Conservation (phyloP, 805 yeast species). For the Metschnikowia koreensis region DNA sequence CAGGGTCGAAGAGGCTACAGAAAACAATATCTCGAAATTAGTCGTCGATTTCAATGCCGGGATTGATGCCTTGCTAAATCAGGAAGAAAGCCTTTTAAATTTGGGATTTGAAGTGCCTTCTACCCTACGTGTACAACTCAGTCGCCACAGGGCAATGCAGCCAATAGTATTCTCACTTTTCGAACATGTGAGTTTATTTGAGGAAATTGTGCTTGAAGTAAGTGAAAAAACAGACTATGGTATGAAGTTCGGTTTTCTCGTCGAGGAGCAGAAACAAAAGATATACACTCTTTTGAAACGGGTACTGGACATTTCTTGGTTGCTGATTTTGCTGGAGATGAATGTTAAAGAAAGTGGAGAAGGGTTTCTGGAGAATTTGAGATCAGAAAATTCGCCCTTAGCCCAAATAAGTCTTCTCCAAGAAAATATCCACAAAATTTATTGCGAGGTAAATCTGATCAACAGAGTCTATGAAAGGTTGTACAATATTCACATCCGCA, state of each 20-base stretch:
- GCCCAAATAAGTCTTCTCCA: constrained; percentile 25
- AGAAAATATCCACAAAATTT: constrained; percentile 20
- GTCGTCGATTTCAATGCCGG: constrained; percentile 4
- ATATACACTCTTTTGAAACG: constrained; percentile 26
- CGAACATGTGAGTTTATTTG: constrained; percentile 49
- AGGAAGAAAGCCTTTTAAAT: constrained; percentile 17
- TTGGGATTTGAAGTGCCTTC: constrained; percentile 61
- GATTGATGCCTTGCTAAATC: constrained; percentile 2
- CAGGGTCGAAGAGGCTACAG: background rate
- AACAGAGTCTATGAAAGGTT: constrained; percentile 4
- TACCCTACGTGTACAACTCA: constrained; percentile 43
- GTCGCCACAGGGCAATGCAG: constrained; percentile 49
- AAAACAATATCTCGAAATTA: background rate
- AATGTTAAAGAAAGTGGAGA: constrained; percentile 26
- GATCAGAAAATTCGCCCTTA: constrained; percentile 8
- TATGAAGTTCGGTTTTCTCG: constrained; percentile 41
- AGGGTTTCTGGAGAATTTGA: background rate
- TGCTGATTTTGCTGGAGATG: constrained; percentile 10
- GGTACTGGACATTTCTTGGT: constrained; percentile 11
- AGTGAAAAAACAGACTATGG: constrained; percentile 31
- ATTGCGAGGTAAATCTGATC: constrained; percentile 10
- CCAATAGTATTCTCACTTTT: constrained; percentile 55
- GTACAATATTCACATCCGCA: constrained; percentile 4
- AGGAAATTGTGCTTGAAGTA: constrained; percentile 23
- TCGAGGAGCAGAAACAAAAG: constrained; percentile 32